Percentiles rank a stretch among this genome's conserved stretches.
Evolutionary conservation across 1,284 basidiomycete species (phyloP).

Genomic region (Cryptococcus wingfieldii): DNA sequence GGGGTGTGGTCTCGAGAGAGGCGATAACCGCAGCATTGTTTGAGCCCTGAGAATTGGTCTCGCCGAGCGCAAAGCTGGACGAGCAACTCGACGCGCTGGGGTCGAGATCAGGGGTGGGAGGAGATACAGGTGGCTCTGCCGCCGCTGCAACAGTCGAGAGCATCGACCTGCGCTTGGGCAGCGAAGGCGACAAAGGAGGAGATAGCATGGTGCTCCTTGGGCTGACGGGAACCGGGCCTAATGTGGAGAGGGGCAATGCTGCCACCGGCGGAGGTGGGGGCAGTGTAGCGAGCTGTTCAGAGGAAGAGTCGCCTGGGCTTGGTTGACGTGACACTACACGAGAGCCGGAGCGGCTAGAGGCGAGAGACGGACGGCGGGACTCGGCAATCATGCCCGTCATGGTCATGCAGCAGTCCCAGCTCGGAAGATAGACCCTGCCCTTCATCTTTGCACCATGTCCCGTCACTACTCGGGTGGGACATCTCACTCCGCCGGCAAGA

Average conservation of each 20-base stretch:
- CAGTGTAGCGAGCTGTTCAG: neutral
- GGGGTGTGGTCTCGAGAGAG: neutral
- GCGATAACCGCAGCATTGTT: neutral
- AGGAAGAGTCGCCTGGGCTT: conserved; percentile 1
- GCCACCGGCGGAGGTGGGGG: neutral
- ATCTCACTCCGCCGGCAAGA: conserved; percentile 34
- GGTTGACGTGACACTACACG: neutral
- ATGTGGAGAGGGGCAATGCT: too few relatives aligned
- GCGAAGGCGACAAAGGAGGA: neutral
- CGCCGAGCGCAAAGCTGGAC: conserved; percentile 8
- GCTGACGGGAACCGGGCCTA: neutral
- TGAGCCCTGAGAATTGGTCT: conserved; percentile 8
- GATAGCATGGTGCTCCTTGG: neutral
- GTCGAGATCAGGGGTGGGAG: conserved; percentile 33
- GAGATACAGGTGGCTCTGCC: conserved; percentile 7
- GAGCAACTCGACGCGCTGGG: conserved; percentile 13
- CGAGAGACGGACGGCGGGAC: neutral
- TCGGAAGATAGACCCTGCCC: conserved; percentile 25
- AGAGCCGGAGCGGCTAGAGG: too few relatives aligned
- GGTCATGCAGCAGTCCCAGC: conserved; percentile 26
- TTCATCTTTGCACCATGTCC: neutral
- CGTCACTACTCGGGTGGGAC: conserved; percentile 4
- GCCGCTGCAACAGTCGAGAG: neutral
- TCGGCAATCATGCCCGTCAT: conserved; percentile 19
- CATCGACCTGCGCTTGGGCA: neutral